Evolutionary conservation across 176 grass and related monocot genomes (phyloP).

Genomic region (Rhynchospora pubera): DNA sequence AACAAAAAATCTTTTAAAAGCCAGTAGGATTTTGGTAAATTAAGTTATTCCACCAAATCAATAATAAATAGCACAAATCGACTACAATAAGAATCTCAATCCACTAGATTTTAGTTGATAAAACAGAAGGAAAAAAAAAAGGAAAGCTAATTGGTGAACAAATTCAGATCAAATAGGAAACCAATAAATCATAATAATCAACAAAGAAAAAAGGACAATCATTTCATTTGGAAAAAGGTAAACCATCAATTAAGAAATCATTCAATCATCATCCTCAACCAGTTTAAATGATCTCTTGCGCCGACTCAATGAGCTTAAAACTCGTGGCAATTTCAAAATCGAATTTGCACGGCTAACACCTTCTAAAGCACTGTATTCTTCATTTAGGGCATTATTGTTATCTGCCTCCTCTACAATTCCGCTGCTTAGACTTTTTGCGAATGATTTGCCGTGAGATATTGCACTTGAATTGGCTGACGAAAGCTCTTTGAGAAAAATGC

Average conservation of each 20-base stretch:
- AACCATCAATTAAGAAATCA: background rate
- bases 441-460: slow-evolving; percentile 3
- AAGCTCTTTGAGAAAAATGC: slow-evolving; percentile 47
- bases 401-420: slow-evolving; percentile 27
- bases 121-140: background rate
- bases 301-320: slow-evolving; percentile 42
- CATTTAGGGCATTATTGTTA: background rate
- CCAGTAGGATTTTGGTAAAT: no score
- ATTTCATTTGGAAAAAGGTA: background rate
- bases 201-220: background rate
- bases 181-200: background rate
- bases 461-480: background rate
- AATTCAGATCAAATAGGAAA: background rate
- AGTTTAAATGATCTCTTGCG: slow-evolving; percentile 34
- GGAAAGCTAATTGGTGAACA: background rate
- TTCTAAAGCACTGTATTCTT: slow-evolving; percentile 47
- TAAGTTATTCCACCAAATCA: background rate
- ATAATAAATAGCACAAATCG: background rate
- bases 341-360: slow-evolving; percentile 58
- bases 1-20: no score
- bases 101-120: background rate
- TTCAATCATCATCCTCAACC: slow-evolving; percentile 38
- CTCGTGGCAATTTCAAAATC: slow-evolving; percentile 43
- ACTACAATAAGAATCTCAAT: background rate
- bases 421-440: slow-evolving; percentile 43